phyloP scores from a whole-genome alignment of 148 eudicot species.

The Silene uniflora region DNA sequence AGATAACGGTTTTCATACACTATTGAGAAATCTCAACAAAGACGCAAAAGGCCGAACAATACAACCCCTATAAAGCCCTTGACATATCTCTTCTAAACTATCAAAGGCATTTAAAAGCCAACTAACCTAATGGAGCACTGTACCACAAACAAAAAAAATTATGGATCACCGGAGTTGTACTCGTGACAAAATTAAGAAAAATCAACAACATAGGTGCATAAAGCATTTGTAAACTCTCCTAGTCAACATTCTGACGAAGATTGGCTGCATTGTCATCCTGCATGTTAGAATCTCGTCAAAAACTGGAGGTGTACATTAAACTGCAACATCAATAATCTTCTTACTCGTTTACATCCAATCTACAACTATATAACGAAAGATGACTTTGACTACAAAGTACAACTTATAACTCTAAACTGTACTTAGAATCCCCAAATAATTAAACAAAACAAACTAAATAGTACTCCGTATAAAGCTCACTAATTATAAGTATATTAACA shows the following conservation, averaged over 20 bases:
- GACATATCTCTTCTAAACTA: neutral
- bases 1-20: neutral
- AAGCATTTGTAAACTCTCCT: neutral
- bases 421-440: neutral
- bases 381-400: neutral
- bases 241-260: constrained; percentile 8
- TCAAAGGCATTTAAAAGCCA: neutral
- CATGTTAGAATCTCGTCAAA: neutral
- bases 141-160: neutral
- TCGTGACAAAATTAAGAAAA: neutral
- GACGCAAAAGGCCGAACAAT: neutral
- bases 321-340: neutral
- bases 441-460: no score
- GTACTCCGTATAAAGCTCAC: neutral
- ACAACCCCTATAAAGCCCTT: neutral
- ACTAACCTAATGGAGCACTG: neutral
- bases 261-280: constrained; percentile 23
- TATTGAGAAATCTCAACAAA: neutral
- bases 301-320: no score
- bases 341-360: neutral
- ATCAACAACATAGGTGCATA: neutral
- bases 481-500: neutral
- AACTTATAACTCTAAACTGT: neutral
- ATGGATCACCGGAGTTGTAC: neutral
- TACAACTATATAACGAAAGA: neutral